Evolutionary conservation across 805 yeast genomes (phyloP), one percentile per base, ranked within the genome.

Genomic region (Candida saitoana): DNA sequence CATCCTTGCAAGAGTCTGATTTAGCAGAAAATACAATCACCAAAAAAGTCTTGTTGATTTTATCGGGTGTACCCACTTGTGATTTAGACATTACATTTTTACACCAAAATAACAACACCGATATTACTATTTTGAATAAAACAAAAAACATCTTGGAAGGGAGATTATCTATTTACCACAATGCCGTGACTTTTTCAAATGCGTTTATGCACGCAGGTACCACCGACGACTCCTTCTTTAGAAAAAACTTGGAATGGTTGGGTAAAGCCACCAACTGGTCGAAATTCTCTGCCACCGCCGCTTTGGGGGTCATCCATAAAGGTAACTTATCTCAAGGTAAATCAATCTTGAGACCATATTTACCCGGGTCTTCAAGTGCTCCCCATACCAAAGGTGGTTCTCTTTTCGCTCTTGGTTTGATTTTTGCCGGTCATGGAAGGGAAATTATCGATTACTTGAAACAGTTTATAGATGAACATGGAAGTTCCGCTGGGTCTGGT

Each of bases 191-290:
- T 37, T 89, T 93, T 59, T 82, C 93, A 42, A 91, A 89, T 57
- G 97, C 97, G 0, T 88, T 89, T 59, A 77, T 91, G 79, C 96
- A 90, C 62, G 87, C 93, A 30, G 99, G 98, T 44, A 93, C 99
- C 11, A 87, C 98, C 6, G 95, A 87, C 56, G 97, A 93, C 61
- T 80, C 89, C 0, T 93, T 93, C 57, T 85, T 91, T 66, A 77
- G 96, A 60, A 77, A 84, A 34, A 93, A 93, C 59, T 72, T 89
- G 56, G 96, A 91, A 55, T 93, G 98, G 97, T 73, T 93, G 51
- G 95, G 95, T 34, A 87, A 89, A 65, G 97, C 99, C n/a, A 83
- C 91, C 36, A 89, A 91, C 64, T 93, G 99, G 99, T 89, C 97
- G 4, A 93, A 91, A 60, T 93, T 93, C 62, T 82, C 96, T 0